Evolutionary conservation across 1,139 yeast genomes (phyloP), one percentile per base, ranked within the genome.

Genomic region (Nakaseomyces uthaithaninus): DNA sequence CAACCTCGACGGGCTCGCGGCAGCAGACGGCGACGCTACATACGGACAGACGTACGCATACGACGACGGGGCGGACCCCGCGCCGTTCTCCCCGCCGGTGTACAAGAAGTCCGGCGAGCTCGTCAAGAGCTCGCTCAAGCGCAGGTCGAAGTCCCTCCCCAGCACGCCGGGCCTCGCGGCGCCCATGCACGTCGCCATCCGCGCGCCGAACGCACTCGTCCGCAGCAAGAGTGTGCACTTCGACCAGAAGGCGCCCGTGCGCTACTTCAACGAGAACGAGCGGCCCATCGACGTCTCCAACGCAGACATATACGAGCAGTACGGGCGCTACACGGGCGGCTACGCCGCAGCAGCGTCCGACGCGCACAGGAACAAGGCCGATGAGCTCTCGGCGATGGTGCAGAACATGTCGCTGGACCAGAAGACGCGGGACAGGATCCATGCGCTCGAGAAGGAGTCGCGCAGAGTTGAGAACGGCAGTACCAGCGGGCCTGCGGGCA

Each of bases 191-290:
- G 33, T 38, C 23, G n/a, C 35, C 12, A n/a, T 19, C 11, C 33
- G 33, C 12, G 19, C 23, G 5, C 17, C 37, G 20, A 36, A 27
- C 24, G 33, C 39, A 25, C 35, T 54, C 17, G 36, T 47, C 23
- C 46, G 62, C 33, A 51, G 57, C 39, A 59, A 57, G 42, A 52
- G 58, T 45, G 63, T 59, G 9, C 62, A 57, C 42, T 59, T 59
- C 38, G 61, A 54, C 39, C 56, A 53, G 35, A 47, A 48, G 31
- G 53, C 60, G 2, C 57, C 58, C 4, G 52, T 54, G 8, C 57
- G 54, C 44, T 57, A 56, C 37, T 59, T 55, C 40, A 38, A 47
- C 23, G 49, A 50, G 23, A 60, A 57, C 42, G 60, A 56, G 40
- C 52, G 57, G 19, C 62, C 63, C 28, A 48, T 49, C 36, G 52